phyloP scores from a whole-genome alignment of 1,284 basidiomycete genomes.

The Stygiomarasmius scandens region DNA sequence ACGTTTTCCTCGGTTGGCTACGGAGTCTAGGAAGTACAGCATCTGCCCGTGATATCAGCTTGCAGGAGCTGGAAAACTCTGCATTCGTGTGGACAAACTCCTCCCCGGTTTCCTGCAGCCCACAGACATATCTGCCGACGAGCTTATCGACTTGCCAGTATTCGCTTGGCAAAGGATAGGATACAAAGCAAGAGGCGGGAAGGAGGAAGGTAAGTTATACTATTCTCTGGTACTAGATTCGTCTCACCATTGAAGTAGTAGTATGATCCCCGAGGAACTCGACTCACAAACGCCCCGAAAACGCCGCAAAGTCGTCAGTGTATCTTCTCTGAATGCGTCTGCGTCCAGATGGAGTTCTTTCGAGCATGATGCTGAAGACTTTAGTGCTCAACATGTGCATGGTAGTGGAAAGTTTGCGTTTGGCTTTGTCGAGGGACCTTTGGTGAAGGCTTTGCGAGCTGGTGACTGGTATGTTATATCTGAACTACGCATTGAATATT shows the following conservation, averaged over 20 bases:
- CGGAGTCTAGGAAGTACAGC: constrained; percentile 50
- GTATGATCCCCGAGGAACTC: constrained; percentile 15
- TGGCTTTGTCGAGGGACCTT: constrained; percentile 93
- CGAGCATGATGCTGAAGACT: constrained; percentile 72
- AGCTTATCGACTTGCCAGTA: constrained; percentile 45
- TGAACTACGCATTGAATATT: no score
- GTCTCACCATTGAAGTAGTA: neutral
- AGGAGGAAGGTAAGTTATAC: constrained; percentile 42
- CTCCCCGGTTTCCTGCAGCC: constrained; percentile 51
- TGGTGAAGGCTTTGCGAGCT: constrained; percentile 87
- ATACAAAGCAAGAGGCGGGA: constrained; percentile 51
- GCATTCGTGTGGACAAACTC: constrained; percentile 69
- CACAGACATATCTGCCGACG: constrained; percentile 47
- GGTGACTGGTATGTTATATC: constrained; percentile 81
- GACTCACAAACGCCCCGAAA: constrained; percentile 65
- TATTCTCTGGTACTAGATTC: neutral
- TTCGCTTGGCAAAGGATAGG: constrained; percentile 67
- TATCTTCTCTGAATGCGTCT: constrained; percentile 44
- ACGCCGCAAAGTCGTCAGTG: constrained; percentile 70
- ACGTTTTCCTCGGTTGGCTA: constrained; percentile 66
- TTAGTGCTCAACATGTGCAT: constrained; percentile 85
- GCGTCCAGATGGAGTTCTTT: constrained; percentile 76
- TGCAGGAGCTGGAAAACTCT: constrained; percentile 90
- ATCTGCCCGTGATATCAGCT: constrained; percentile 64
- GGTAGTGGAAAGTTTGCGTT: constrained; percentile 90